Evolutionary conservation across 768 basidiomycete species (phyloP), one percentile per base, ranked within the genome.

Genomic region (Tephrocybe sp.): DNA sequence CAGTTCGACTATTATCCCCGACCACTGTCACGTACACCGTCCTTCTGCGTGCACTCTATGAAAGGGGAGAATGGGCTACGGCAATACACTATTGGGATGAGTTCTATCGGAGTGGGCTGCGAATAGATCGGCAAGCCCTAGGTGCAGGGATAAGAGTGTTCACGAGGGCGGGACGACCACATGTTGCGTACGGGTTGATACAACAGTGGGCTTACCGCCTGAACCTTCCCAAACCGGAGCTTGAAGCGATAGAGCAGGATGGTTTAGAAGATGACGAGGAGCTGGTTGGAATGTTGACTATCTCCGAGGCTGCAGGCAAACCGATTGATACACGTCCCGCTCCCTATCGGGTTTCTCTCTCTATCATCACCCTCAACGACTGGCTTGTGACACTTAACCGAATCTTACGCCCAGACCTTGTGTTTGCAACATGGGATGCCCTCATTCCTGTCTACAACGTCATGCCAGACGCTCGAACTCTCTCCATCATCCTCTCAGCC

Each of bases 401-500:
- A 18, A 72, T 74, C 17, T 68, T 73, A 25, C 79, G 87, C 3
- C 85, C 86, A 0, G 86, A 88, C 57, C 68, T 77, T 6, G 75
- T 85, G 3, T 85, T 88, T 63, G 68, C 68, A 37, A 59, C 91
- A 1, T 93, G 88, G 86, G 82, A 85, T n/a, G 67, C 81, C 21
- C 79, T 90, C 67, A 69, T 70, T 3, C 59, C 65, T 0, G 64
- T 91, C 3, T 93, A 87, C 63, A 74, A 71, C 4, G 69, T 85
- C 0, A 63, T 69, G 3, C 85, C 85, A 0, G 79, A 86, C 40
- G 64, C 73, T 15, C 63, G 67, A 44, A 80, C 86, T 25, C 76
- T 93, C 46, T 72, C 74, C 38, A 71, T 85, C 47, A 61, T 93
- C 10, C 73, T 92, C 42, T 76, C 83, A 46, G 72, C 83, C 1